Percentiles rank a stretch among this genome's conserved stretches.
Evolutionary conservation across 768 basidiomycete species (phyloP).

Genomic region (Trametes sanguinea): DNA sequence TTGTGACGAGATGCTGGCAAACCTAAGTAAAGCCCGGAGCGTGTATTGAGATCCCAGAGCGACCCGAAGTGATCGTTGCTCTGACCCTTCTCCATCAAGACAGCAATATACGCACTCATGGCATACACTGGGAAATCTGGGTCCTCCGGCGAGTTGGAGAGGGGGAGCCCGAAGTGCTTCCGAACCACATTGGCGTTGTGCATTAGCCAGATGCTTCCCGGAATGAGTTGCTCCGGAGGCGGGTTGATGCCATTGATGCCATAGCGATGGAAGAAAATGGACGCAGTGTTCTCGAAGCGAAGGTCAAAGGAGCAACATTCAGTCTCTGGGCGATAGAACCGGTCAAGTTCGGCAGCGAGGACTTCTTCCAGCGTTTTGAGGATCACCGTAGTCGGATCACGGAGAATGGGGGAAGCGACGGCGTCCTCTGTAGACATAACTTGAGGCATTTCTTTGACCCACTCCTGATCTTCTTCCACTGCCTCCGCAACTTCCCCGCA

Average conservation of each 20-base stretch:
- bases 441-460: background rate
- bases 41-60: background rate
- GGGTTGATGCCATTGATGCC: background rate
- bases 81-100: background rate
- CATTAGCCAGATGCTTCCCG: background rate
- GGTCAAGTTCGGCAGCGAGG: slow-evolving; percentile 1
- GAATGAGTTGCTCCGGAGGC: background rate
- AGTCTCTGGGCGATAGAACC: background rate
- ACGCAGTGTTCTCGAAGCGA: background rate
- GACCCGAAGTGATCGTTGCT: background rate
- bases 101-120: background rate
- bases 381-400: too few relatives aligned
- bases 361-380: too few relatives aligned
- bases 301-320: too few relatives aligned
- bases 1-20: background rate
- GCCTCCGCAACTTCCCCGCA: too few relatives aligned
- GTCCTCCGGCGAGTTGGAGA: background rate
- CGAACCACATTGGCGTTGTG: background rate
- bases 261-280: slow-evolving; percentile 1
- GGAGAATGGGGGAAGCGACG: background rate
- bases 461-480: too few relatives aligned
- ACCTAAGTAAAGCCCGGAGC: background rate
- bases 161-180: background rate
- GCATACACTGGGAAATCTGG: background rate
- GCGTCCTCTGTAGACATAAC: too few relatives aligned